Evolutionary conservation across 169 alveolate species (phyloP), one percentile per base, ranked within the genome.

Genomic region (Eimeria sp.): DNA sequence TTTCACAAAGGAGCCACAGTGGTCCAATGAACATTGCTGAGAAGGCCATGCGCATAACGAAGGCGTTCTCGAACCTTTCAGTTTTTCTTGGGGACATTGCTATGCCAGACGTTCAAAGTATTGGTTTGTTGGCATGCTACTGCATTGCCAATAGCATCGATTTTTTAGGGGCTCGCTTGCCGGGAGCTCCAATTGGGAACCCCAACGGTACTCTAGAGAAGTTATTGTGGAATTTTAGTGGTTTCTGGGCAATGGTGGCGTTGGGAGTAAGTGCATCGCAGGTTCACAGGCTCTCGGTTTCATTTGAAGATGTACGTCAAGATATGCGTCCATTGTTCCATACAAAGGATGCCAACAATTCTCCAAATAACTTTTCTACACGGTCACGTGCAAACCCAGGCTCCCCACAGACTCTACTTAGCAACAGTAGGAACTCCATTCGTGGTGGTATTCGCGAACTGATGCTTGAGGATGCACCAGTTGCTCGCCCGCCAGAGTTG

Each of bases 101-200:
- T n/a, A 92, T 92, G 95, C 91, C 95, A 3, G 95, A 92, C 67
- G 95, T 76, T 34, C 89, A 58, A 51, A 83, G 91, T 5, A 58
- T 92, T 20, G 95, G 92, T 18, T 73, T 92, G 73, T 61, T 92
- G 54, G 63, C 91, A 54, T 49, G 86, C 49, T 92, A 61, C 84
- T 78, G 76, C 72, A 92, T 83, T 49, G 43, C 84, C 75, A 78
- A 58, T 51, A 83, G 27, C 84, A 47, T 92, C 83, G 90, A 92
- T 43, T 47, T 92, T 25, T 83, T 92, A 18, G 90, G 80, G 18
- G 95, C 95, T 11, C 65, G 84, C 25, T 10, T 92, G 22, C 95
- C 92, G 30, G 51, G 45, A 20, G 65, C n/a, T 83, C 72, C 95
- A 22, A 58, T 6, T 34, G 70, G 65, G 20, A 63, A 34, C 5